Evolutionary conservation across 495 filamentous ascomycete species (phyloP), one percentile per base, ranked within the genome.

Genomic region (Neurospora sp.): DNA sequence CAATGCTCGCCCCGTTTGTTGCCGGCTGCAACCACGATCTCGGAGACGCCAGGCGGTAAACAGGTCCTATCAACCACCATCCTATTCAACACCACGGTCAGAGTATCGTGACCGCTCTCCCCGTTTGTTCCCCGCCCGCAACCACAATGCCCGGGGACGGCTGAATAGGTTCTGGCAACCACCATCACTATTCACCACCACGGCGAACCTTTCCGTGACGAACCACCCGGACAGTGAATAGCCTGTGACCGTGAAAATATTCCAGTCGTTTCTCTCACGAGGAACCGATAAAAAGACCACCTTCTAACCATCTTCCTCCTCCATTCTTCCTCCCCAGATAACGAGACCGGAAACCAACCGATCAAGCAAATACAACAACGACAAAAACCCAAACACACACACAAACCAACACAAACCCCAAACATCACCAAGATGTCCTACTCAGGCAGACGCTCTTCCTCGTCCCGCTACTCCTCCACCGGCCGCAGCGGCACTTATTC

Each of bases 231-330:
- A 3, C 53, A 7, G 14, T 61, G 27, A 8, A 31, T 35, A 0
- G 27, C 3, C 12, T 3, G 27, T 1, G 7, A 17, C 12, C 22
- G 0, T 61, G 12, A 12, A 61, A 8, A 1, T 31, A 31, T 31
- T 16, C 53, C 0, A n/a, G n/a, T n/a, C n/a, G n/a, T 48, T 22
- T 8, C 6, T 1, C 1, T 1, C 27, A 8, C 27, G 0, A 8
- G 53, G 14, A 31, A 17, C 22, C 12, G 27, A 61, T 61, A 61
- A 61, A 61, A 61, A 12, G 4, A 61, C 53, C 2, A 22, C 53
- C 6, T 0, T 8, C 22, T 27, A 0, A 31, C 0, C 12, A 12
- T 0, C 5, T 27, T 61, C 22, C 48, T 31, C 53, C 12, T 27
- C 20, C 8, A 61, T 0, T 35, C 6, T 27, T 27, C 45, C 27